Conservation (phyloP, 2,329 filamentous ascomycete genomes). For the Cryphonectria nitschkei region DNA sequence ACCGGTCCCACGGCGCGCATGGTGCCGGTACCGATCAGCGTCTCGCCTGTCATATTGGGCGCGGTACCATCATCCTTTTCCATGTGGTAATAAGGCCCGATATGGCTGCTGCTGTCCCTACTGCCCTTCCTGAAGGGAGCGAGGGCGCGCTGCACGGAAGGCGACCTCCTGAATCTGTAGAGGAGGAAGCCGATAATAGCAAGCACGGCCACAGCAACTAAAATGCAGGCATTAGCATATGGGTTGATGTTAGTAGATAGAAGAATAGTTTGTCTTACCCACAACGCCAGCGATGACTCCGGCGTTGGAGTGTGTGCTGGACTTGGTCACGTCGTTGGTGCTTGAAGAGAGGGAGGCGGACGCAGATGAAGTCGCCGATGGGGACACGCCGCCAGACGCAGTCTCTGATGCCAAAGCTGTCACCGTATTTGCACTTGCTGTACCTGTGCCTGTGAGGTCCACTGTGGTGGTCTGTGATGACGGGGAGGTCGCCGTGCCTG, state of each 20-base stretch:
- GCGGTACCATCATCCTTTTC: constrained; percentile 4
- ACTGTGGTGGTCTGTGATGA: neutral
- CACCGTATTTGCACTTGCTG: neutral
- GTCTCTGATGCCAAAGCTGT: neutral
- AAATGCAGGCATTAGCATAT: neutral
- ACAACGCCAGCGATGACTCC: constrained; percentile 17
- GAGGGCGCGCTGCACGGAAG: constrained; percentile 9
- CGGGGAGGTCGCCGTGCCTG: neutral
- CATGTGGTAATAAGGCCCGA: constrained; percentile 13
- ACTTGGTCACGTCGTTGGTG: neutral
- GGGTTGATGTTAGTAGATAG: neutral
- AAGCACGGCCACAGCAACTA: constrained; percentile 8
- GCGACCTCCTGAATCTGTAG: constrained; percentile 8
- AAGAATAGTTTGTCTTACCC: neutral
- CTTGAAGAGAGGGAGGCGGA: constrained; percentile 7
- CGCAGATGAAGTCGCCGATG: constrained; percentile 5
- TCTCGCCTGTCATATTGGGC: constrained; percentile 19
- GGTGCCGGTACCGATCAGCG: constrained; percentile 2
- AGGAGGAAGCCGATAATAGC: constrained; percentile 11
- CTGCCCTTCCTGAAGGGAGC: neutral
- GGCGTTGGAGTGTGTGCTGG: constrained; percentile 4
- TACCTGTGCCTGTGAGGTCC: neutral
- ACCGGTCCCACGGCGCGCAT: neutral
- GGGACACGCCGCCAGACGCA: neutral
- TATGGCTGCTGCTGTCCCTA: neutral